A percentile compares a stretch with the other conserved stretches of the same genome.
Evolutionary conservation across 2,329 filamentous ascomycete genomes (phyloP).

Genomic region (Colletotrichum magnum): DNA sequence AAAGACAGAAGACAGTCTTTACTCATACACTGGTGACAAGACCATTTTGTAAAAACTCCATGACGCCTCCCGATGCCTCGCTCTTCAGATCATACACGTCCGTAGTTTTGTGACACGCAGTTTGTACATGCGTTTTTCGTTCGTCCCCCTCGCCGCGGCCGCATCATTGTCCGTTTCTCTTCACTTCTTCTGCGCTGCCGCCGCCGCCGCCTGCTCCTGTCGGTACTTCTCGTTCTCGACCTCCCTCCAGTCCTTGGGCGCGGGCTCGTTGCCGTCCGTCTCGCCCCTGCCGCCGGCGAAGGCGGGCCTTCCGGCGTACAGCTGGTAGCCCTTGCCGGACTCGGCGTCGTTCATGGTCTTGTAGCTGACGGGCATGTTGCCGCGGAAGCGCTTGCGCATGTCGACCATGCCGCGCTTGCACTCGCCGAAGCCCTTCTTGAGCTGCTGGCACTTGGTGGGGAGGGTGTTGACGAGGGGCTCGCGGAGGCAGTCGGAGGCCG

Average conservation of each 20-base stretch:
- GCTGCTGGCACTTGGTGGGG: constrained; percentile 89
- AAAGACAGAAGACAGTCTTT: background rate
- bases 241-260: constrained; percentile 74
- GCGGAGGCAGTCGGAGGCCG: constrained; percentile 88
- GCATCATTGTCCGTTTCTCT: background rate
- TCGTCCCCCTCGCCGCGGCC: background rate
- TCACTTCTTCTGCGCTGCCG: constrained; percentile 43
- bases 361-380: constrained; percentile 87
- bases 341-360: constrained; percentile 73
- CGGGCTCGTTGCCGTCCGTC: constrained; percentile 77
- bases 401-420: constrained; percentile 98
- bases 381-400: constrained; percentile 98
- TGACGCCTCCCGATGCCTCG: constrained; percentile 38
- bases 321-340: constrained; percentile 72
- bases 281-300: constrained; percentile 75
- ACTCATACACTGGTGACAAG: constrained; percentile 1
- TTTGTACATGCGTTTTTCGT: constrained; percentile 22
- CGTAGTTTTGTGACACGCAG: constrained; percentile 7
- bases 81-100: constrained; percentile 36
- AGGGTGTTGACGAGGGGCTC: constrained; percentile 85
- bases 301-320: constrained; percentile 84
- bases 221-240: constrained; percentile 74
- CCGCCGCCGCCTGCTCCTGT: constrained; percentile 50
- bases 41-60: constrained; percentile 32
- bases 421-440: constrained; percentile 92